Evolutionary conservation across 1,284 basidiomycete genomes (phyloP), one percentile per base, ranked within the genome.

Genomic region (Ustilago trichophora): DNA sequence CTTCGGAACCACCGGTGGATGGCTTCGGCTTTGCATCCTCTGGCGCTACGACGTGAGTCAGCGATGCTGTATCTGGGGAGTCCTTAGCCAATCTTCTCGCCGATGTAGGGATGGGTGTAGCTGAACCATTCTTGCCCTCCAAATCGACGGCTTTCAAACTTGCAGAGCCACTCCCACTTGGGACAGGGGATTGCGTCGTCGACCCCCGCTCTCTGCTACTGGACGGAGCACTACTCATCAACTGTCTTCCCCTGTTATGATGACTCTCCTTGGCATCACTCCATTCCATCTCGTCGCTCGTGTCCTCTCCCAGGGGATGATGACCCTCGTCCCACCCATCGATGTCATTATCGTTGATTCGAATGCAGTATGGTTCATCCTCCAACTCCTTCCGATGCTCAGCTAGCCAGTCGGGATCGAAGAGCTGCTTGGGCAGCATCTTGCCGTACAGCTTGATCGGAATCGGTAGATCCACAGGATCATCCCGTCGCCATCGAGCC

Each of bases 211-310:
- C 34, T 31, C 60, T 38, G 10, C 53, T 34, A 40, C n/a, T n/a
- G n/a, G n/a, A n/a, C n/a, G n/a, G n/a, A n/a, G n/a, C n/a, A n/a
- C n/a, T n/a, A n/a, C n/a, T n/a, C n/a, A 49, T 38, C 25, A 55
- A 19, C 46, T 54, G 51, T 19, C 55, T 31, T 4, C 48, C 56
- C 13, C 57, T 34, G 44, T 44, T n/a, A n/a, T n/a, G 37, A 32
- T 42, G 49, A 22, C 48, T 64, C 38, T 70, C 67, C 38, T 66
- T 70, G 3, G 67, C 62, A 56, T 70, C 67, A 42, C 67, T 70
- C 67, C 67, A 70, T 43, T 72, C 70, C 65, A 72, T 65, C 56
- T 72, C 70, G 26, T 72, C 70, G 36, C 59, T 63, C 21, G 70
- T 72, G 36, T 72, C 67, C 44, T 73, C 72, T 13, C 56, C 63